These are phyloP conservation scores for Tremella fuciformis DNA, from an alignment of 768 basidiomycete species.

Conservation along the genomic window DNA sequence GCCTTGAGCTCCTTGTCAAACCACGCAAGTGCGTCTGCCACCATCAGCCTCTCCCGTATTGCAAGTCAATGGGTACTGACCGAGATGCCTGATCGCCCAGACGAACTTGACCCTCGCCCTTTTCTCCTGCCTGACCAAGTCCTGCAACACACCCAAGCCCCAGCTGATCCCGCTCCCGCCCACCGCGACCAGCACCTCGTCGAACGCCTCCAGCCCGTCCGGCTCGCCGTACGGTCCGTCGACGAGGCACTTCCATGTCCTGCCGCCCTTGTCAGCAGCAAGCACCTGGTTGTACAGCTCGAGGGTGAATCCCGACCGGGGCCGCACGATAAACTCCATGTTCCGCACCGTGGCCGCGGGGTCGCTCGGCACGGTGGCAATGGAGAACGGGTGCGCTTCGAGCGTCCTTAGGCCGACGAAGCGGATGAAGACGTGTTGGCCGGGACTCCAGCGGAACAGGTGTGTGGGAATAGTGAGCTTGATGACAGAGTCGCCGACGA, in stretches of 20 bases:
- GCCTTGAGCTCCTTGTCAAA: background rate
- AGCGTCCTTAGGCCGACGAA: constrained; percentile 41
- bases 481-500: constrained; percentile 35
- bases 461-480: constrained; percentile 40
- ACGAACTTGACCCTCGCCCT: background rate
- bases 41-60: background rate
- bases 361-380: constrained; percentile 38
- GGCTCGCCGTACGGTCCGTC: constrained; percentile 30
- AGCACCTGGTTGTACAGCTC: constrained; percentile 36
- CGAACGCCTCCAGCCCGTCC: constrained; percentile 22
- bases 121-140: constrained; percentile 1
- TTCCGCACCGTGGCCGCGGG: constrained; percentile 28
- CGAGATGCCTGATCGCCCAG: background rate
- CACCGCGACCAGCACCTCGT: constrained; percentile 48
- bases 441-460: constrained; percentile 49
- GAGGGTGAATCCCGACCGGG: constrained; percentile 24
- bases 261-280: constrained; percentile 34
- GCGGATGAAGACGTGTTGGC: constrained; percentile 51
- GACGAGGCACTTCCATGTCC: constrained; percentile 41
- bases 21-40: background rate
- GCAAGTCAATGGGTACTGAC: background rate
- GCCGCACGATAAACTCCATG: constrained; percentile 47
- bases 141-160: constrained; percentile 12
- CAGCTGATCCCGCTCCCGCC: constrained; percentile 50
- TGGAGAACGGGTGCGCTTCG: constrained; percentile 53